Conservation (phyloP, 352 stramenopile species). For the Phytopythium mirpurense region DNA sequence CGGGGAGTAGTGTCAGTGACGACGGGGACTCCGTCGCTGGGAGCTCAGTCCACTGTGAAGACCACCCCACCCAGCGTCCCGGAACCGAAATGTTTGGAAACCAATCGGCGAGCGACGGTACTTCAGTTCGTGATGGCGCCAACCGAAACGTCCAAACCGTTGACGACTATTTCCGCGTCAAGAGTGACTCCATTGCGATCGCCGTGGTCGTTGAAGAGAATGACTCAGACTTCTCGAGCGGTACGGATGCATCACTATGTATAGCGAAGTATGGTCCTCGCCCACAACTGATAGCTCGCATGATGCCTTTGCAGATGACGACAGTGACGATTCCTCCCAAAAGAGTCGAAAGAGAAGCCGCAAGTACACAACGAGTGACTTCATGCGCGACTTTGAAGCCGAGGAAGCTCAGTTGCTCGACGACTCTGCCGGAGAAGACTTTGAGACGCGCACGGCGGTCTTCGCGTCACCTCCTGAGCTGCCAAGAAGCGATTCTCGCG, state of each 20-base stretch:
- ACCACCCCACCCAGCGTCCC: background rate
- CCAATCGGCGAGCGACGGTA: background rate
- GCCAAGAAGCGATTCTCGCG: constrained; percentile 8
- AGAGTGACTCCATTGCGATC: constrained; percentile 26
- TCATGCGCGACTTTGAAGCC: constrained; percentile 78
- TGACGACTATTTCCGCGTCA: constrained; percentile 54
- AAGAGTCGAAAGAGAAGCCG: constrained; percentile 34
- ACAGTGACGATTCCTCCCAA: constrained; percentile 37
- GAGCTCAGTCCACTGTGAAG: background rate
- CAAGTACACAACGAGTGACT: constrained; percentile 73
- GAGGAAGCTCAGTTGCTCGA: constrained; percentile 38
- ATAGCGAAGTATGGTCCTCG: background rate
- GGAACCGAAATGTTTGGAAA: background rate
- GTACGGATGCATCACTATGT: background rate
- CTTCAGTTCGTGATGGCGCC: background rate
- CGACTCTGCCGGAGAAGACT: constrained; percentile 11
- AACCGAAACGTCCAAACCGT: constrained; percentile 23
- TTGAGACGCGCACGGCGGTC: constrained; percentile 12
- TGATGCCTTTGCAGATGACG: constrained; percentile 19
- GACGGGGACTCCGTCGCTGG: background rate
- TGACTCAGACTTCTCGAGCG: constrained; percentile 7
- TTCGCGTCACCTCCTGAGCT: constrained; percentile 11
- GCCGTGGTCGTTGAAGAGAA: constrained; percentile 11
- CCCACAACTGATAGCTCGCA: background rate
- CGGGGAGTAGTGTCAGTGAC: background rate